phyloP scores from a whole-genome alignment of 2,329 filamentous ascomycete species.

The Hymenoscyphus linearis region DNA sequence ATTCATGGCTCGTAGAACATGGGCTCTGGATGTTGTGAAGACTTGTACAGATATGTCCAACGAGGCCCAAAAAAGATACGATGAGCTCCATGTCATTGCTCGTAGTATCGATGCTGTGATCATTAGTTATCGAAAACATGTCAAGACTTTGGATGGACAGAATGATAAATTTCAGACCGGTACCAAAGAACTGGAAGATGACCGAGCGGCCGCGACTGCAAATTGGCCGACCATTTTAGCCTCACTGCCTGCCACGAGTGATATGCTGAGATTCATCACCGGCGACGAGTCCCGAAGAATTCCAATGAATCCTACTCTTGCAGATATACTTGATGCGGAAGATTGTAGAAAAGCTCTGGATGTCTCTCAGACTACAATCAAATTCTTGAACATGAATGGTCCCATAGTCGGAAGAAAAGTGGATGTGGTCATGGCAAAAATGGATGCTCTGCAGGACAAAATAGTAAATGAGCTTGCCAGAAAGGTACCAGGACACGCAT shows the following conservation, averaged over 20 bases:
- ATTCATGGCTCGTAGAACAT: conserved; percentile 73
- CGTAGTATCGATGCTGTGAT: conserved; percentile 79
- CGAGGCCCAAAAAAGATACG: conserved; percentile 58
- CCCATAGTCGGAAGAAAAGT: conserved; percentile 57
- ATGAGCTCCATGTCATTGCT: conserved; percentile 70
- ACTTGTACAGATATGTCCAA: conserved; percentile 63
- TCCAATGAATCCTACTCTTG: conserved; percentile 52
- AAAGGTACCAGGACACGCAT: conserved; percentile 50
- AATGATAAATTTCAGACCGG: conserved; percentile 66
- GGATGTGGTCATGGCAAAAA: conserved; percentile 54
- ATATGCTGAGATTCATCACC: conserved; percentile 64
- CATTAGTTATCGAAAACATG: conserved; percentile 73
- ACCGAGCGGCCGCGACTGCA: conserved; percentile 58
- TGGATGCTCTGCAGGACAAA: conserved; percentile 55
- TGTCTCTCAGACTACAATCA: conserved; percentile 52
- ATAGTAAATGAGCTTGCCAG: conserved; percentile 55
- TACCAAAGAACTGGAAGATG: conserved; percentile 61
- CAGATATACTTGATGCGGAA: conserved; percentile 71
- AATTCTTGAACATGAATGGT: conserved; percentile 55
- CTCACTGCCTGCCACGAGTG: conserved; percentile 57
- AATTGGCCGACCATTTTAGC: conserved; percentile 66
- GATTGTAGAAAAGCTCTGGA: conserved; percentile 68
- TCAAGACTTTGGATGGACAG: conserved; percentile 66
- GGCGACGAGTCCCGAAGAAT: conserved; percentile 40
- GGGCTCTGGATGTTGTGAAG: conserved; percentile 67